Evolutionary conservation across 2,329 filamentous ascomycete genomes (phyloP), one percentile per base, ranked within the genome.

Genomic region (Ascochyta rabiei): DNA sequence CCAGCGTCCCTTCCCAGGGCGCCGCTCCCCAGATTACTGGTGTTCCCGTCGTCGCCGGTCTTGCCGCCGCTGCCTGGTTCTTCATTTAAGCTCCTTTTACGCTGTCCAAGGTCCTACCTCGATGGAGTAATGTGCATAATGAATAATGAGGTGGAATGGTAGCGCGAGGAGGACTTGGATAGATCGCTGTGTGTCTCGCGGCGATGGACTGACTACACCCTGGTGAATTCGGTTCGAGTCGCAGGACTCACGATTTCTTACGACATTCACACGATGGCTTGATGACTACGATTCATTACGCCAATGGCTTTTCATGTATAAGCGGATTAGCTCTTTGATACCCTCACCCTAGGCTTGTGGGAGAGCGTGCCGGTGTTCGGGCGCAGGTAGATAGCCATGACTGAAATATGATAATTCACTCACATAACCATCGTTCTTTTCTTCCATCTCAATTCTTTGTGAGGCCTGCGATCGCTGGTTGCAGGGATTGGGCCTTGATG

Each of bases 31-130:
- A 67, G 64, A 66, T 63, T 47, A 77, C 74, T 28, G 74, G 66
- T 52, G 61, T 73, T 21, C 73, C 75, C 31, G 44, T 76, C 33
- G 69, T 70, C 38, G 75, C 71, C 60, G 75, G 64, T 51, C 70
- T 65, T 30, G 74, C 70, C 61, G 51, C 75, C 37, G 71, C 72
- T 44, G 73, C 73, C 46, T 64, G 71, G 60, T 58, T 76, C 60
- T 58, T 76, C 55, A 60, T 77, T 57, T 77, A 76, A 75, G 62
- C 57, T 41, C 53, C 23, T 46, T 26, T 44, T 45, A 31, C 37
- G 26, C 39, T 47, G 41, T 54, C 59, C 61, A 63, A 71, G 57
- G 46, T 59, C 60, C 55, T 62, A 50, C 47, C 55, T 61, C 50
- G 53, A 56, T 41, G 60, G 61, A 63, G 57, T 72, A 73, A 72